Evolutionary conservation across 371 early-diverging fungal genomes (phyloP), one percentile per base, ranked within the genome.

Genomic region (Mucor indicus): DNA sequence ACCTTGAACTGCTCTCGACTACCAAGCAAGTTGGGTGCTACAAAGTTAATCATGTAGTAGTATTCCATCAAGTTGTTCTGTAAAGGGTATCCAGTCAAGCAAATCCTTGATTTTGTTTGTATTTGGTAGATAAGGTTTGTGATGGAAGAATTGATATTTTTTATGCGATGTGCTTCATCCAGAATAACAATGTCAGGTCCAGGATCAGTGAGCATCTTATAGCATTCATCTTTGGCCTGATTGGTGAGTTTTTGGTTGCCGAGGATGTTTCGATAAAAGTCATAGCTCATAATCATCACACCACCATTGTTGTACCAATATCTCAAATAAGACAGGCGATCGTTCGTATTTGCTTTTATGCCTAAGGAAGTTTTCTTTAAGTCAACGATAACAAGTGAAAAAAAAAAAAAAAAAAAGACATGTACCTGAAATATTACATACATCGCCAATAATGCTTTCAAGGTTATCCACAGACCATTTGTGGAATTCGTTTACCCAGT

Each of bases 121-220:
- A 92, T 53, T 35, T 53, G 15, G 11, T 69, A 72, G 12, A 79
- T 46, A 0, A 72, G 44, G 0, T 31, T 20, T 0, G 84, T 57
- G 25, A 87, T 58, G 31, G 56, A 44, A 1, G 87, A 48, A 13
- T 60, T 45, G 5, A 62, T 43, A 53, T 86, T 94, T 49, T 93
- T 94, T 46, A 96, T 81, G 22, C 72, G 60, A 62, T 96, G 95
- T 2, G 86, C 93, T 64, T 96, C 95, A 63, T 96, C 96, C 1
- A 87, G 73, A 32, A 95, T 71, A 1, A 91, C 66, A 4, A 93
- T 29, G 12, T 84, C 73, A 1, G 93, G 85, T 0, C 89, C 91
- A 1, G 79, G 79, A 12, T 70, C 55, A 12, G 79, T 45, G 6
- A 90, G 48, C 12, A 61, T 62, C 10, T 35, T n/a, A 24, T 47